These are phyloP conservation scores for Gynostemma pentaphyllum DNA, from an alignment of 306 rosid genomes.

Conservation along the genomic window DNA sequence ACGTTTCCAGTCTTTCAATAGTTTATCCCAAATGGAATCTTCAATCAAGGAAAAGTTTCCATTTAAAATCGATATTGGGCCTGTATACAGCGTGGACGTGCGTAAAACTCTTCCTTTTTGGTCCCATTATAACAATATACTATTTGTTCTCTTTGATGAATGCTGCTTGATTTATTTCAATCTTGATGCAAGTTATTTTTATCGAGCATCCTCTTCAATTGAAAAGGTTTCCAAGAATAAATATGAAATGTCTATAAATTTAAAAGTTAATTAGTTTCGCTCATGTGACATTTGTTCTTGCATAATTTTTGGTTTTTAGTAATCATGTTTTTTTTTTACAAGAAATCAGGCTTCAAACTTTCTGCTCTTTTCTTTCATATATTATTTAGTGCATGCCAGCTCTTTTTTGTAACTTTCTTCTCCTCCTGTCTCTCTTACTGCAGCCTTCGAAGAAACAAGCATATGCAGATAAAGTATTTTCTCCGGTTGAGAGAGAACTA, in stretches of 20 bases:
- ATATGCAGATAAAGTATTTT: constrained; percentile 64
- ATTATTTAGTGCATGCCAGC: background rate
- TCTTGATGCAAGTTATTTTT: background rate
- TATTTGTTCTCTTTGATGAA: background rate
- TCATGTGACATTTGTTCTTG: background rate
- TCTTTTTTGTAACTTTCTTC: background rate
- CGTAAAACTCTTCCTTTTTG: constrained; percentile 8
- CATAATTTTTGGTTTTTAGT: background rate
- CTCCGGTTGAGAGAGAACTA: constrained; percentile 86
- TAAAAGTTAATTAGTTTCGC: background rate
- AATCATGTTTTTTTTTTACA: background rate
- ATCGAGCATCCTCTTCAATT: background rate
- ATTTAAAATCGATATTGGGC: constrained; percentile 72
- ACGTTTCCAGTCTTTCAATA: constrained; percentile 66
- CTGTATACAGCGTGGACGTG: constrained; percentile 82
- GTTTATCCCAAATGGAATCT: constrained; percentile 46
- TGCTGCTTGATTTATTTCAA: background rate
- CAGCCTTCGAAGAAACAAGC: constrained; percentile 86
- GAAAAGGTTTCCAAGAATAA: background rate
- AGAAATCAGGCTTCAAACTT: background rate
- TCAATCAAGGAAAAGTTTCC: constrained; percentile 69
- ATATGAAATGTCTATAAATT: background rate
- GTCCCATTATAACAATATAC: background rate
- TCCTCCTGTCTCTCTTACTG: constrained; percentile 6
- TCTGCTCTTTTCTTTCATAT: background rate